Conservation (phyloP, 2,329 filamentous ascomycete species). For the Fusarium albidum region DNA sequence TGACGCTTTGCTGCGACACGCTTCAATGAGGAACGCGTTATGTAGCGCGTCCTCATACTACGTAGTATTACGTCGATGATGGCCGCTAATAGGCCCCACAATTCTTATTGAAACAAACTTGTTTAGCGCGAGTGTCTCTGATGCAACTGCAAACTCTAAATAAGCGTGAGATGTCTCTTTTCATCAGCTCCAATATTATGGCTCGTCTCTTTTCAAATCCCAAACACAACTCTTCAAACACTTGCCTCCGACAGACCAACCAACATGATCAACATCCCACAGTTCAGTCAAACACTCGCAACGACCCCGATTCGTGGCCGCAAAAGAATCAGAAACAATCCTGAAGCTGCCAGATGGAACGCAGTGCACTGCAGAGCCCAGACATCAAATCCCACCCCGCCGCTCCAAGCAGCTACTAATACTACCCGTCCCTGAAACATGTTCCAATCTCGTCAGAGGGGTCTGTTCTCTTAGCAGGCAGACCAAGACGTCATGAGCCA, state of each 20-base stretch:
- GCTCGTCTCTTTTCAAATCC: not conserved
- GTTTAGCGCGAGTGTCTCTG: too few species aligned
- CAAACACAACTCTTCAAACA: not conserved
- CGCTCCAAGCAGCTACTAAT: not conserved
- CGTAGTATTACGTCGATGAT: too few species aligned
- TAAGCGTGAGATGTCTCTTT: not conserved
- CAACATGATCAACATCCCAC: too few species aligned
- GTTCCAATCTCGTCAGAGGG: not conserved
- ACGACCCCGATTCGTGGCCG: not conserved
- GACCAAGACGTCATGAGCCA: not conserved
- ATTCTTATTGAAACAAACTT: too few species aligned
- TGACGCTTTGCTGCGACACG: too few species aligned
- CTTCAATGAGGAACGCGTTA: too few species aligned
- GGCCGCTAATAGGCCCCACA: too few species aligned
- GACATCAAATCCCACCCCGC: not conserved
- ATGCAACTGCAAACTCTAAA: not conserved
- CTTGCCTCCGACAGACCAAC: not conserved
- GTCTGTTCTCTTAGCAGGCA: not conserved
- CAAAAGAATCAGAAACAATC: conserved; percentile 32
- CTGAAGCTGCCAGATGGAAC: not conserved
- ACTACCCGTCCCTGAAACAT: not conserved
- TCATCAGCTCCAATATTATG: not conserved
- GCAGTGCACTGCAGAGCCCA: too few species aligned
- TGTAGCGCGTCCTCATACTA: too few species aligned
- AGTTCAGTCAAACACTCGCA: too few species aligned